Conservation (phyloP, 345 rosid genomes). For the Eucalyptus lansdowneana region DNA sequence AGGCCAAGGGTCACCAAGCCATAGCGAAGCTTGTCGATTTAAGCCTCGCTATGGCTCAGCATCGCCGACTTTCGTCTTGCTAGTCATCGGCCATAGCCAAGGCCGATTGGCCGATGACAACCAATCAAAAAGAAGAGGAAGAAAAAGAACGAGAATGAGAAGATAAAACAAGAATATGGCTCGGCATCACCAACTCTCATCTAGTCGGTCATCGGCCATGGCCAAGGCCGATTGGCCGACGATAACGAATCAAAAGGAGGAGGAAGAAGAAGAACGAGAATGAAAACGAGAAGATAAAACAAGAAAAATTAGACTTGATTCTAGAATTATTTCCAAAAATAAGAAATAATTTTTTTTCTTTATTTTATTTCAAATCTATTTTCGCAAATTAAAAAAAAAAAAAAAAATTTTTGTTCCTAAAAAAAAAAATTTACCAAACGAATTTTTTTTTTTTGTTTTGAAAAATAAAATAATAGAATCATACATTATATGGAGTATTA, state of each 20-base stretch:
- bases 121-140: too few species aligned
- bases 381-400: too few species aligned
- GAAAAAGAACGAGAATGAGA: too few species aligned
- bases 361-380: too few species aligned
- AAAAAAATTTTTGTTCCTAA: fast-evolving
- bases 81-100: fast-evolving
- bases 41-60: too few species aligned
- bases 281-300: too few species aligned
- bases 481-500: fast-evolving
- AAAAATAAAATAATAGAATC: too few species aligned
- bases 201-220: fast-evolving
- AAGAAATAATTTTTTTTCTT: too few species aligned
- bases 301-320: too few species aligned
- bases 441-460: fast-evolving
- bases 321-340: fast-evolving
- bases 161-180: too few species aligned
- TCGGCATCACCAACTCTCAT: fast-evolving
- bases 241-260: fast-evolving
- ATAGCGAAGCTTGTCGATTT: fast-evolving
- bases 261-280: too few species aligned
- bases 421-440: too few species aligned
- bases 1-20: fast-evolving
- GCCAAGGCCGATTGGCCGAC: fast-evolving
- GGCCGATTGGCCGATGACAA: fast-evolving
- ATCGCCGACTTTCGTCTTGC: fast-evolving